phyloP scores from a whole-genome alignment of 495 filamentous ascomycete genomes.

The Xylaria intraflava region DNA sequence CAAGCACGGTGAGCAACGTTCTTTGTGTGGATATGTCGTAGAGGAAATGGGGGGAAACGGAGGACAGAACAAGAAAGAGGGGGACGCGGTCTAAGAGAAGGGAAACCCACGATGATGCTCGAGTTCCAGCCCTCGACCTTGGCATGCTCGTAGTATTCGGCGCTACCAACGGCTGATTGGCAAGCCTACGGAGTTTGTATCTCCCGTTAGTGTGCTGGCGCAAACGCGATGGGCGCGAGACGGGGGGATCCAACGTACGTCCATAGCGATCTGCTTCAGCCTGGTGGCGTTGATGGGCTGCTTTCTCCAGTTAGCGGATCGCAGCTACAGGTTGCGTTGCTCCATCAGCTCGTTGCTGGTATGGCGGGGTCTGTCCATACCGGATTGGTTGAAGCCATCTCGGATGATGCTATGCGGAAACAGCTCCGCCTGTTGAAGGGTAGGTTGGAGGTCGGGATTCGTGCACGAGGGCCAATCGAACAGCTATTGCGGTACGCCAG shows the following conservation, averaged over 20 bases:
- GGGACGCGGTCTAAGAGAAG: neutral
- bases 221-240: neutral
- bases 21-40: neutral
- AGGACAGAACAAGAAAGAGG: neutral
- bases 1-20: neutral
- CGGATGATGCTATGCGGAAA: constrained; percentile 1
- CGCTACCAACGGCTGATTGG: constrained; percentile 62
- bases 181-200: constrained; percentile 57
- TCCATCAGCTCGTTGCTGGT: neutral
- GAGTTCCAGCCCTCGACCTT: constrained; percentile 81
- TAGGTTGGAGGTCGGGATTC: neutral
- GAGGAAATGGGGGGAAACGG: neutral
- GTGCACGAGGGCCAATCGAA: neutral
- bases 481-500: too few species aligned
- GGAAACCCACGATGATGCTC: constrained; percentile 70
- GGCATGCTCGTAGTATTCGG: constrained; percentile 73
- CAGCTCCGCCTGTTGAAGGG: neutral
- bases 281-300: constrained; percentile 71
- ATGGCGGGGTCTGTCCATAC: constrained; percentile 13
- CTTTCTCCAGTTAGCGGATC: constrained; percentile 1
- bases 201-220: constrained; percentile 6
- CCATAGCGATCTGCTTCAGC: constrained; percentile 74
- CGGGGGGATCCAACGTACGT: constrained; percentile 50
- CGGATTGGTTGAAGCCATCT: constrained; percentile 29
- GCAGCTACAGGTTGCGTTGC: neutral